Evolutionary conservation across 257 asterid genomes (phyloP).

Genomic region (Solanum pennellii): DNA sequence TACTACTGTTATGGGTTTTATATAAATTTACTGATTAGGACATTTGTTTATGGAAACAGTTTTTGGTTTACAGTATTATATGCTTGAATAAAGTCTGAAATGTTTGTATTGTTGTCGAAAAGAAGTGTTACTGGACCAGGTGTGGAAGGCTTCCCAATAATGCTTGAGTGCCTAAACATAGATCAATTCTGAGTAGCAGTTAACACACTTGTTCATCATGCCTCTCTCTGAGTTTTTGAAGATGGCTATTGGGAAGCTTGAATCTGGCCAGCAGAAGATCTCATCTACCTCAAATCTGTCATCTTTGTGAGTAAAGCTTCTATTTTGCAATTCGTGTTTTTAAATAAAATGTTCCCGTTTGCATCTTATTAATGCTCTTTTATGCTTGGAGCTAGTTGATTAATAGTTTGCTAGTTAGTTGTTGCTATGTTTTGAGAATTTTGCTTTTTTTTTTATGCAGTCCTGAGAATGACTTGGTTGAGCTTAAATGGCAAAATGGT

Average conservation of each 20-base stretch:
- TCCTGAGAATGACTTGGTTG: slow-evolving; percentile 41
- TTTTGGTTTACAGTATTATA: neutral
- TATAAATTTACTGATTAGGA: slow-evolving; percentile 25
- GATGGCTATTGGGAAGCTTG: slow-evolving; percentile 58
- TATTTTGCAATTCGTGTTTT: neutral
- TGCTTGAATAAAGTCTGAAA: neutral
- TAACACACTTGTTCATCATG: slow-evolving; percentile 28
- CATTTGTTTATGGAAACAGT: slow-evolving; percentile 17
- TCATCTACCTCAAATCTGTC: slow-evolving; percentile 15
- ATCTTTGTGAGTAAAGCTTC: slow-evolving; percentile 29
- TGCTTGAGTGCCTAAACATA: neutral
- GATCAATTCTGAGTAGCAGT: neutral
- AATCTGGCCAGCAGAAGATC: slow-evolving; percentile 29
- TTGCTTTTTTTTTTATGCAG: slow-evolving; percentile 29
- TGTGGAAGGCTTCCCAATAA: neutral
- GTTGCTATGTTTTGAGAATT: neutral
- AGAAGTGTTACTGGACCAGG: neutral
- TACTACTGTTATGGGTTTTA: slow-evolving; percentile 23
- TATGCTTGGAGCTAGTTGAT: neutral
- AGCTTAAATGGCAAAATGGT: slow-evolving; percentile 84
- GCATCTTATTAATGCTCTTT: neutral
- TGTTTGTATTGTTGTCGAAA: neutral
- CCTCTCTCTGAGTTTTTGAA: slow-evolving; percentile 81
- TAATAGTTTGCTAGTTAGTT: neutral
- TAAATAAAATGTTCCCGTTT: neutral